Evolutionary conservation across 2,329 filamentous ascomycete species (phyloP).

Genomic region (Coccinonectria pachysandricola): DNA sequence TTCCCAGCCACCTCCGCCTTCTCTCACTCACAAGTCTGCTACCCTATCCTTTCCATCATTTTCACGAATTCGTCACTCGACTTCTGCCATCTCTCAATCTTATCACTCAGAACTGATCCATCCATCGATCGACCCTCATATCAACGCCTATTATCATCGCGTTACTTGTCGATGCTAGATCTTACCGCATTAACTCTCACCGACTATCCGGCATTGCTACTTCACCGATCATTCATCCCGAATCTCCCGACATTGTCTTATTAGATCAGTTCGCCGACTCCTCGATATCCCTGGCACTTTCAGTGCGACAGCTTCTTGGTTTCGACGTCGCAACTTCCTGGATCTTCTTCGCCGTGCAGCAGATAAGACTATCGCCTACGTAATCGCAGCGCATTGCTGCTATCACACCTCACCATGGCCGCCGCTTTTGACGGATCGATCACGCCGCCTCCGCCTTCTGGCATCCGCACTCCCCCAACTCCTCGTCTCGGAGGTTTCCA

Average conservation of each 20-base stretch:
- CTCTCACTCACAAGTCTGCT: no score
- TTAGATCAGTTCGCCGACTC: no score
- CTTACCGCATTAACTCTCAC: no score
- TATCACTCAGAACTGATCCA: constrained; percentile 12
- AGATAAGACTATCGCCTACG: no score
- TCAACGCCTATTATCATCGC: constrained; percentile 2
- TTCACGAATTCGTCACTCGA: constrained; percentile 15
- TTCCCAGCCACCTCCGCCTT: constrained; percentile 19
- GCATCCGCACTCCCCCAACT: constrained; percentile 56
- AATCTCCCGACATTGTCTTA: no score
- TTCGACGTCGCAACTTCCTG: constrained; percentile 4
- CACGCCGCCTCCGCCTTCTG: constrained; percentile 51
- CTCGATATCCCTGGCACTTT: constrained; percentile 12
- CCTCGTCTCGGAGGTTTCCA: constrained; percentile 57
- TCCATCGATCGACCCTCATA: no score
- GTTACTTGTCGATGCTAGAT: constrained; percentile 2
- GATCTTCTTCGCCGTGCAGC: no score
- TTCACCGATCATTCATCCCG: no score
- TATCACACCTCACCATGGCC: constrained; percentile 17
- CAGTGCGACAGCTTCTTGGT: constrained; percentile 10
- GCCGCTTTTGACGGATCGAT: constrained; percentile 23
- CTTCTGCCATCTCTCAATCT: constrained; percentile 16
- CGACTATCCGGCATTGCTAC: no score
- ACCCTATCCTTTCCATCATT: constrained; percentile 14
- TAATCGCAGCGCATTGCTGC: constrained; percentile 9